Evolutionary conservation across 2,329 filamentous ascomycete species (phyloP), one percentile per base, ranked within the genome.

Genomic region (Fusarium hostae): DNA sequence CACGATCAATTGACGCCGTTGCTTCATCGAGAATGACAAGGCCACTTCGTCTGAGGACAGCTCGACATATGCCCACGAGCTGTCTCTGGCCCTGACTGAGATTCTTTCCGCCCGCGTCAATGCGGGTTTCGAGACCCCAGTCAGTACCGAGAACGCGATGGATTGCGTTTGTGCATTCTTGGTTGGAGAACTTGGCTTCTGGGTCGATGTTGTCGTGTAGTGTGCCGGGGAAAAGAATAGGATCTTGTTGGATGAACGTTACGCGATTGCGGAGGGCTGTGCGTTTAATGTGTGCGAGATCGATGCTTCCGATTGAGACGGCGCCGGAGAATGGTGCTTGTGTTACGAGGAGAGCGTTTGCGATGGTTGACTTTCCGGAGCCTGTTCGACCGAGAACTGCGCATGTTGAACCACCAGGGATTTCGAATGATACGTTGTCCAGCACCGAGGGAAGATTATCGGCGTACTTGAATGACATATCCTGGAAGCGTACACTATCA

Each of bases 281-380:
- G 22, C 89, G 87, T 72, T 90, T 82, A 10, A 91, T 83, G 7
- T 77, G 73, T 0, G 86, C 81, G 5, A 91, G 83, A 64, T 90
- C 84, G 8, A 89, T 75, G 56, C 76, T 80, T 47, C 89, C 89
- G 59, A 91, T 86, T 24, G 78, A 83, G 47, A 91, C 85, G n/a
- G 76, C 78, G 2, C 89, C 89, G 2, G 79, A 77, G 4, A 78
- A 78, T 0, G 89, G 87, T 2, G 85, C 82, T 44, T 90, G 82
- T 0, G 88, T 89, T 5, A 85, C 87, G 0, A 90, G 83, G 2
- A 91, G 82, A 5, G 87, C 86, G 34, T 90, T 85, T 4, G 88
- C 89, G 4, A 91, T 82, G 0, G 94, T 97, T 32, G 92, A 95
- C 81, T 98, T 98, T 20, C 94, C 94, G 0, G 93, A 96, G 0